Evolutionary conservation across 2,329 filamentous ascomycete genomes (phyloP).

Genomic region (Akanthomyces lecanii): DNA sequence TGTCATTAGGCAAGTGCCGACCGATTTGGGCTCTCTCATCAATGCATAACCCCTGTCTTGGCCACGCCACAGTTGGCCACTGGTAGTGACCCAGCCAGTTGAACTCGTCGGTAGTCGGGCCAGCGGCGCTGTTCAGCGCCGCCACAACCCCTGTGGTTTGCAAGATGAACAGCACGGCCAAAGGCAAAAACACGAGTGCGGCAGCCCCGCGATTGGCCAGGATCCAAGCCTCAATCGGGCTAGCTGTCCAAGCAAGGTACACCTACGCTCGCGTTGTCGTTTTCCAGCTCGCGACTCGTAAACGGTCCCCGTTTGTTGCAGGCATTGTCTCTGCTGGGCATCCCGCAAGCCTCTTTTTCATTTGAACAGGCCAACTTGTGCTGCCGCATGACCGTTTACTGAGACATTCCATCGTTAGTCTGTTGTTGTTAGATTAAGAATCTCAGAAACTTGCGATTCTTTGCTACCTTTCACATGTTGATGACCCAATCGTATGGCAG

Average conservation of each 20-base stretch:
- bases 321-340: neutral
- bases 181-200: neutral
- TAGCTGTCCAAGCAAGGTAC: neutral
- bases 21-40: neutral
- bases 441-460: neutral
- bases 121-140: neutral
- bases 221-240: neutral
- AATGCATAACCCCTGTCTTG: neutral
- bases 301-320: neutral
- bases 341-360: neutral
- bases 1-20: neutral
- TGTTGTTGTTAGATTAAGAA: neutral
- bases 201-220: conserved; percentile 7
- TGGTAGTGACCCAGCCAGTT: neutral
- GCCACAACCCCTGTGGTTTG: neutral
- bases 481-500: neutral
- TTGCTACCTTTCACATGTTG: neutral
- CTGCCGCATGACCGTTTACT: conserved; percentile 3
- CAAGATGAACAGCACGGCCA: neutral
- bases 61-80: neutral
- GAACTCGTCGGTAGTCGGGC: neutral
- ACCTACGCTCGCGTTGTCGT: conserved; percentile 1
- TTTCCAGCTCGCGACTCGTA: neutral
- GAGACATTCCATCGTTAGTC: neutral
- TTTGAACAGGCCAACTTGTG: neutral